These are phyloP conservation scores for Candida coquimbonensis DNA, from an alignment of 805 yeast genomes.

Conservation along the genomic window DNA sequence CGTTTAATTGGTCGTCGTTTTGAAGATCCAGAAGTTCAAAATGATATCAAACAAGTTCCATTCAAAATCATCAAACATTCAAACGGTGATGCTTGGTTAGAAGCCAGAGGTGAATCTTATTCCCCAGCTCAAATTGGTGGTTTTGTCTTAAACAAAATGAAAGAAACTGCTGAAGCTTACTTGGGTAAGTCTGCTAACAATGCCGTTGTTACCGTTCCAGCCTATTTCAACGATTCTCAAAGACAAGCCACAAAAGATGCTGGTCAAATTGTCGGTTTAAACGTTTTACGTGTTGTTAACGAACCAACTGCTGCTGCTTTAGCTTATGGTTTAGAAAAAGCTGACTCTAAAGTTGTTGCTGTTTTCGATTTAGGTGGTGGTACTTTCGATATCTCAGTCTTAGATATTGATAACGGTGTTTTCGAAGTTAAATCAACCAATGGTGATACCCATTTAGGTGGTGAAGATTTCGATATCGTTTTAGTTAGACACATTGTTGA, in stretches of 20 bases:
- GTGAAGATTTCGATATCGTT: slow-evolving; percentile 71
- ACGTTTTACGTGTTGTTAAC: slow-evolving; percentile 70
- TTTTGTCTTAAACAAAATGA: slow-evolving; percentile 57
- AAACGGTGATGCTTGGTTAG: slow-evolving; percentile 68
- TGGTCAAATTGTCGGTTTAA: slow-evolving; percentile 72
- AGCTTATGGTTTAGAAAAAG: slow-evolving; percentile 97
- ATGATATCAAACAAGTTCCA: slow-evolving; percentile 59
- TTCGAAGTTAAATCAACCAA: slow-evolving; percentile 79
- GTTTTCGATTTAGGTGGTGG: slow-evolving; percentile 81
- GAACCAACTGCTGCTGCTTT: slow-evolving; percentile 96
- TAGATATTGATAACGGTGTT: slow-evolving; percentile 74
- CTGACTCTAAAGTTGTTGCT: slow-evolving; percentile 54
- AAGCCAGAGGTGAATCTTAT: slow-evolving; percentile 34
- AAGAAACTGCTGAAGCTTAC: slow-evolving; percentile 54
- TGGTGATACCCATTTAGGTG: slow-evolving; percentile 82
- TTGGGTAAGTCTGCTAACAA: slow-evolving; percentile 46
- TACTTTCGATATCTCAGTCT: slow-evolving; percentile 72
- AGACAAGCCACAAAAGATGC: slow-evolving; percentile 81
- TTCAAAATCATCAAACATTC: slow-evolving; percentile 51
- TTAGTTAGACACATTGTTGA: slow-evolving; percentile 51
- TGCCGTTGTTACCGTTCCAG: slow-evolving; percentile 78
- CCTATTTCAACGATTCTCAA: slow-evolving; percentile 73
- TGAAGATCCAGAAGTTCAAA: slow-evolving; percentile 65
- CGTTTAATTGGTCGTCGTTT: slow-evolving; percentile 73
- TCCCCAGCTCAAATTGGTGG: slow-evolving; percentile 76